These are phyloP conservation scores for Sugiyamaella smithiae DNA, from an alignment of 805 yeast species.

Conservation along the genomic window DNA sequence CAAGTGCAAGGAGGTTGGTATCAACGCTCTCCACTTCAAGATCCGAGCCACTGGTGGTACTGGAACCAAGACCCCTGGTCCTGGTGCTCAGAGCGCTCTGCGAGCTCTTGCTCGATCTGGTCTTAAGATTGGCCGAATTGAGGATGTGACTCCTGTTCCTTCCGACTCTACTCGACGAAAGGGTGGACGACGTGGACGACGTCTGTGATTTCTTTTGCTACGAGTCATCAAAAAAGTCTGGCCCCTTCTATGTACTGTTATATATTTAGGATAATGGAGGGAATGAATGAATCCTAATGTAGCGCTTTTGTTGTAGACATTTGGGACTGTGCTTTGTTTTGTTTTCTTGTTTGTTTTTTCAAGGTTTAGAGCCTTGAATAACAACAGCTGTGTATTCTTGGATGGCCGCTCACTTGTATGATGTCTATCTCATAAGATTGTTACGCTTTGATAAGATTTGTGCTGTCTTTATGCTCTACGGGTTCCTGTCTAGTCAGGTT, in stretches of 20 bases:
- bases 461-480: too few species aligned
- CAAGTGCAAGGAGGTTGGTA: conserved; percentile 99
- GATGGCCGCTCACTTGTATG: too few species aligned
- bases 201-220: conserved; percentile 54
- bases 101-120: conserved; percentile 99
- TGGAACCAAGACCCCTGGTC: conserved; percentile 99
- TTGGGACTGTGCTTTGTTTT: too few species aligned
- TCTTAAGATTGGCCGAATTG: conserved; percentile 99
- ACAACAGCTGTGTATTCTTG: too few species aligned
- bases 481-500: too few species aligned
- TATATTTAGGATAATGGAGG: conserved; percentile 3
- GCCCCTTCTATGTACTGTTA: conserved; percentile 6
- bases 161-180: conserved; percentile 99
- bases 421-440: too few species aligned
- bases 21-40: conserved; percentile 98
- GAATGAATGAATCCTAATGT: neutral
- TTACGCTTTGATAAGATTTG: too few species aligned
- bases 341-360: neutral
- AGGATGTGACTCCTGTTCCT: conserved; percentile 99
- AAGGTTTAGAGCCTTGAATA: too few species aligned
- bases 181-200: conserved; percentile 99
- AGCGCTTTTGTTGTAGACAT: too few species aligned
- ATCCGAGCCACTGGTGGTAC: conserved; percentile 99
- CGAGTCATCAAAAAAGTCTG: neutral
- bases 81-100: conserved; percentile 99